These are phyloP conservation scores for Russula ochroleuca DNA, from an alignment of 768 basidiomycete species.

Conservation along the genomic window DNA sequence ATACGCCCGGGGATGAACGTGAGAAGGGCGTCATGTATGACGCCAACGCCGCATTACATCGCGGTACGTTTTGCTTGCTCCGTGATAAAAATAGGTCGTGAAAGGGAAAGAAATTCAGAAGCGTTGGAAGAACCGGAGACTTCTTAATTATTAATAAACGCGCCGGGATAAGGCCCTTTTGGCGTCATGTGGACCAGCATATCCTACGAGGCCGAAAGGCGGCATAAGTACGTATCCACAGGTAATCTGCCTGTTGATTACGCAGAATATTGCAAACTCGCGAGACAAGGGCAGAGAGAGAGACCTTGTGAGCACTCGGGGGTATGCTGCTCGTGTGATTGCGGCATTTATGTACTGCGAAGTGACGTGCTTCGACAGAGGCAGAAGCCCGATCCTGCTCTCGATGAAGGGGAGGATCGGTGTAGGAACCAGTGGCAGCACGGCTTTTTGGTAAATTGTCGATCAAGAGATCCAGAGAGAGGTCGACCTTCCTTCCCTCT, in stretches of 20 bases:
- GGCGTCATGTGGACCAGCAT: background rate
- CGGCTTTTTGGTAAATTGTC: slow-evolving; percentile 17
- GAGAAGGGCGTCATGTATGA: slow-evolving; percentile 3
- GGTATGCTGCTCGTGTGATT: background rate
- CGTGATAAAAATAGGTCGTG: background rate
- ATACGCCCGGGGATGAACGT: background rate
- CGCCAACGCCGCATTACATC: background rate
- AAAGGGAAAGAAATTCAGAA: background rate
- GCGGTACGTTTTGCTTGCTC: background rate
- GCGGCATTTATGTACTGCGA: background rate
- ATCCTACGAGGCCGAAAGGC: background rate
- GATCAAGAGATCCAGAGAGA: slow-evolving; percentile 15
- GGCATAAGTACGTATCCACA: background rate
- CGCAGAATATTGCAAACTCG: background rate
- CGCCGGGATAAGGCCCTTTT: background rate
- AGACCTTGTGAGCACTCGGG: background rate
- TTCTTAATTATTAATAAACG: slow-evolving; percentile 2
- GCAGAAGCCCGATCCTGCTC: slow-evolving; percentile 9
- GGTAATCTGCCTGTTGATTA: background rate
- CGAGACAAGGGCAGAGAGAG: background rate
- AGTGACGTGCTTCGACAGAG: background rate
- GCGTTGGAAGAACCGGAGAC: background rate
- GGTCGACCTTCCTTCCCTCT: background rate
- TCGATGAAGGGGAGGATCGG: slow-evolving; percentile 13
- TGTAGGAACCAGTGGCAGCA: slow-evolving; percentile 9